Evolutionary conservation across 352 stramenopile species (phyloP).

Genomic region (Globisporangium echinulatum): DNA sequence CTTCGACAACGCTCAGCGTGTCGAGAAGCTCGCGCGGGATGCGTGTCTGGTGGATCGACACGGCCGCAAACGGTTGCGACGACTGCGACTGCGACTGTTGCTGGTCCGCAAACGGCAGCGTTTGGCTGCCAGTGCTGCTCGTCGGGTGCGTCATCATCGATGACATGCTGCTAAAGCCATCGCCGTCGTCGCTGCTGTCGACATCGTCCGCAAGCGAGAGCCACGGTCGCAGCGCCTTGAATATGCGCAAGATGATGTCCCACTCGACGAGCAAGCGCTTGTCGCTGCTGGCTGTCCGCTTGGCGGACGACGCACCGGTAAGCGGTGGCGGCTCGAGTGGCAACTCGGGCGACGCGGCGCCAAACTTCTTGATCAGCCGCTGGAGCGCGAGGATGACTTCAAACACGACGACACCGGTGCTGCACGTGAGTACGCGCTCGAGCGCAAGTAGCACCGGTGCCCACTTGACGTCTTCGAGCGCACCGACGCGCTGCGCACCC

Average conservation of each 20-base stretch:
- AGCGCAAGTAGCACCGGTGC: conserved; percentile 62
- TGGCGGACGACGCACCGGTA: neutral
- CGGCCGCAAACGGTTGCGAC: conserved; percentile 14
- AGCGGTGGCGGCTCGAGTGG: conserved; percentile 2
- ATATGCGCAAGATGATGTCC: conserved; percentile 81
- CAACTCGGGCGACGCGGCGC: conserved; percentile 17
- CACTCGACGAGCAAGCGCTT: conserved; percentile 69
- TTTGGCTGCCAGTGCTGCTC: conserved; percentile 1
- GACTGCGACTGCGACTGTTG: conserved; percentile 7
- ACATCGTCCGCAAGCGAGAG: conserved; percentile 44
- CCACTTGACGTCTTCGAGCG: conserved; percentile 74
- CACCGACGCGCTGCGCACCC: conserved; percentile 71
- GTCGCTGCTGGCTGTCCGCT: conserved; percentile 1
- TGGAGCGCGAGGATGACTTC: conserved; percentile 85
- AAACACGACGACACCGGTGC: conserved; percentile 78
- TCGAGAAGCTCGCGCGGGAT: conserved; percentile 78
- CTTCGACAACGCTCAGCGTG: conserved; percentile 66
- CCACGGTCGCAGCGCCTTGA: conserved; percentile 60
- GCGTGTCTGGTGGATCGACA: conserved; percentile 62
- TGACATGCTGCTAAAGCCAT: conserved; percentile 12
- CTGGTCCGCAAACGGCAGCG: conserved; percentile 4
- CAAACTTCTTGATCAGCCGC: conserved; percentile 85
- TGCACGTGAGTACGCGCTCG: conserved; percentile 50
- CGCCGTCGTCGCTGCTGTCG: conserved; percentile 16
- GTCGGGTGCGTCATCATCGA: conserved; percentile 21